These are phyloP conservation scores for Pyricularia sp. DNA, from an alignment of 2,329 filamentous ascomycete genomes.

Conservation along the genomic window DNA sequence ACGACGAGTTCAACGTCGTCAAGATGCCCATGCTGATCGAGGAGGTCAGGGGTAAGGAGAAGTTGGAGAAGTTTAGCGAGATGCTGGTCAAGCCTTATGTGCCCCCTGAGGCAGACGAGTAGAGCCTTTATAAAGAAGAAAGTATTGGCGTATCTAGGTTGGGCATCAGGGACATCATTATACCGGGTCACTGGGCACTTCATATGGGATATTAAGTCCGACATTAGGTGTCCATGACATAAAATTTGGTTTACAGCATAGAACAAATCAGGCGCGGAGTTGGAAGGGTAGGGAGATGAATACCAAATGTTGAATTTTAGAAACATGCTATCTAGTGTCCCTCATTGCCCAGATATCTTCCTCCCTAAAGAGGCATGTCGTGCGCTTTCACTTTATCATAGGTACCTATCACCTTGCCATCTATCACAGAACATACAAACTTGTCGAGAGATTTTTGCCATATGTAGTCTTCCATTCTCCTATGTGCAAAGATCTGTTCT, in stretches of 20 bases:
- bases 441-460: not conserved
- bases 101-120: conserved; percentile 39
- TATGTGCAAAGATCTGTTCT: not conserved
- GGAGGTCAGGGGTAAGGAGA: conserved; percentile 92
- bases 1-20: conserved; percentile 98
- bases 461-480: not conserved
- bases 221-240: not conserved
- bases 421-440: not conserved
- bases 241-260: not conserved
- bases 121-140: not conserved
- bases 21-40: conserved; percentile 96
- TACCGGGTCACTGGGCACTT: not conserved
- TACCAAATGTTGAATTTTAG: not conserved
- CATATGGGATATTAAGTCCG: too few relatives aligned
- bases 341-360: not conserved
- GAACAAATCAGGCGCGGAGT: conserved; percentile 1
- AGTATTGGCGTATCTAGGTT: not conserved
- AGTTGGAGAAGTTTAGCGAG: conserved; percentile 79
- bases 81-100: conserved; percentile 72
- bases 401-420: too few relatives aligned
- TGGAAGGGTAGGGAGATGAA: not conserved
- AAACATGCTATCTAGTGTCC: not conserved
- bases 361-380: too few relatives aligned
- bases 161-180: not conserved
- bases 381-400: too few relatives aligned